Evolutionary conservation across 768 basidiomycete species (phyloP), one percentile per base, ranked within the genome.

Genomic region (Collybia sordida): DNA sequence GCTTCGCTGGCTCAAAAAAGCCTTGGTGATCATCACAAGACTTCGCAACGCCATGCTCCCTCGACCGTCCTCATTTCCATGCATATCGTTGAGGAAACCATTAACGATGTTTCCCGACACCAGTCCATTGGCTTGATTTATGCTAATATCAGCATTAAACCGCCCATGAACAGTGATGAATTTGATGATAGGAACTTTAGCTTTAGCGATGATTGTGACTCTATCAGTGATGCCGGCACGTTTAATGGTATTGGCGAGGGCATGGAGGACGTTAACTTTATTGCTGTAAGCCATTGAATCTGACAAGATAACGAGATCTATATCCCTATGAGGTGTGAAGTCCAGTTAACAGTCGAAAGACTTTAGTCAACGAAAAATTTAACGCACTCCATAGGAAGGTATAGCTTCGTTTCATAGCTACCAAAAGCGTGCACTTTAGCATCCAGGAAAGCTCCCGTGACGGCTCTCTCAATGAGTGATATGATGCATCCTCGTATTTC

Each of bases 161-260:
- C 82, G 80, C 18, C 90, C 94, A 53, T 85, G 80, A 7, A 73
- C 78, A 2, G 95, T 93, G 48, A 89, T 72, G 64, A 98, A 97
- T 71, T 99, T 99, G 68, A 99, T 79, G 64, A 99, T 98, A 24
- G 97, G 97, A 6, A 98, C 95, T 70, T 86, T 90, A 46, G 97
- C 95, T 73, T 86, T 93, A 23, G 87, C 85, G 56, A 99, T 93
- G 65, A 98, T 85, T 23, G 87, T 86, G 34, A 98, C 89, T 38
- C 84, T 74, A 3, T 67, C 63, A 1, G 94, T 91, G 51, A 98
- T 85, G 7, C 81, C 74, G 1, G 83, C 78, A 27, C 80, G 81
- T 61, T 88, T 86, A 51, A 99, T 72, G 27, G 86, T 79, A 61
- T 82, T 82, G 8, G 93, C 91, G 27, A 99, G 79, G 3, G 83